Conservation (phyloP, 148 eudicot species). For the Chenopodium album region DNA sequence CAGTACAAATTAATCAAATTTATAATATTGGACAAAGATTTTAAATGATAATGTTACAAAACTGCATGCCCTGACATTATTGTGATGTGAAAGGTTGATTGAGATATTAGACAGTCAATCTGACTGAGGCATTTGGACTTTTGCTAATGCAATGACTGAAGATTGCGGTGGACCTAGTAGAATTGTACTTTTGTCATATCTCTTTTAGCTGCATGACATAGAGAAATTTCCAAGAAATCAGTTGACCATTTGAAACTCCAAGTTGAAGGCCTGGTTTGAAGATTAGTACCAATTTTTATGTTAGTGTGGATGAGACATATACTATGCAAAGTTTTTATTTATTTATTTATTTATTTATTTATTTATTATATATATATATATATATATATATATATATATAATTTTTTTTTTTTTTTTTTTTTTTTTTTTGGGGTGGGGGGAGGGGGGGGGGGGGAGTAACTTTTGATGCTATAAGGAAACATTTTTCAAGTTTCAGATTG, state of each 20-base stretch:
- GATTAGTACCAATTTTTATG: background rate
- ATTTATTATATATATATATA: no score
- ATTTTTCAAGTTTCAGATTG: no score
- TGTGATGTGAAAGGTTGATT: background rate
- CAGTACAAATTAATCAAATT: background rate
- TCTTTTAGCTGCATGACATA: background rate
- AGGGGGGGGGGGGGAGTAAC: no score
- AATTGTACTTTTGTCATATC: background rate
- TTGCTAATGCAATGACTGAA: background rate
- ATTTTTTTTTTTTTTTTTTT: no score
- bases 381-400: no score
- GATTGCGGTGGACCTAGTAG: background rate
- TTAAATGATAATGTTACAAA: background rate
- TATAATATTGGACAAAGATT: background rate
- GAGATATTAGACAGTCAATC: background rate
- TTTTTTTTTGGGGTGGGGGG: no score
- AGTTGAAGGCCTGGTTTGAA: background rate
- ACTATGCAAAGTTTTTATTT: no score
- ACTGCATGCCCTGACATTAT: background rate
- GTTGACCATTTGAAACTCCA: background rate
- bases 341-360: no score
- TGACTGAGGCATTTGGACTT: slow-evolving; percentile 3
- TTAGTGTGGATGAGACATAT: no score
- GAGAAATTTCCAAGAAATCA: background rate
- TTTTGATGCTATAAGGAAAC: no score